Evolutionary conservation across 176 grass and related monocot species (phyloP).

Genomic region (Poa annua): DNA sequence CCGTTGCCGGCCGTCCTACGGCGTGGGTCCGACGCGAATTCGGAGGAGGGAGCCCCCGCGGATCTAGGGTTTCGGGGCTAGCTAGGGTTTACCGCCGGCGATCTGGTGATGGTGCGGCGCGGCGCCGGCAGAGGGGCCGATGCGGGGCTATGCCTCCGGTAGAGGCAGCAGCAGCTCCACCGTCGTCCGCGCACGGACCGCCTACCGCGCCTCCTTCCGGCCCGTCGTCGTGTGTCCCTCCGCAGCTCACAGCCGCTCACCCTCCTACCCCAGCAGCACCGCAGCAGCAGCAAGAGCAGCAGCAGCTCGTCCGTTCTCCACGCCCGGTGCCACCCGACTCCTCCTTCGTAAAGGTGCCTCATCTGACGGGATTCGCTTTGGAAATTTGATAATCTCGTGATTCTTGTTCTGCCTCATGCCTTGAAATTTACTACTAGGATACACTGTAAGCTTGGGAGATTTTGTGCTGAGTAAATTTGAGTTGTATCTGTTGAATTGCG

Average conservation of each 20-base stretch:
- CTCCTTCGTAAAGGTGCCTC: slow-evolving; percentile 80
- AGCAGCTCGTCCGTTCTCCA: slow-evolving; percentile 39
- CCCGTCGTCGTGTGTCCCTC: not conserved
- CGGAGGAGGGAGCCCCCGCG: slow-evolving; percentile 35
- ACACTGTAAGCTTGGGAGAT: not conserved
- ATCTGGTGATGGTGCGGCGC: slow-evolving; percentile 62
- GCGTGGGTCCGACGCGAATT: slow-evolving; percentile 22
- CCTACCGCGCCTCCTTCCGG: slow-evolving; percentile 30
- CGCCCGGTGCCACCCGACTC: slow-evolving; percentile 34
- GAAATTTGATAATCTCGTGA: not conserved
- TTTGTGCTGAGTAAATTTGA: not conserved
- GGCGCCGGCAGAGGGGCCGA: slow-evolving; percentile 52
- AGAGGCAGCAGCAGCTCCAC: slow-evolving; percentile 65
- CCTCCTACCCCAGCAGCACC: slow-evolving; percentile 31
- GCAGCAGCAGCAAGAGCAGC: not conserved
- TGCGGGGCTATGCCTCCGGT: slow-evolving; percentile 73
- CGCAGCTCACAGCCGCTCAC: not conserved
- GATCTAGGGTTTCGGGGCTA: slow-evolving; percentile 67
- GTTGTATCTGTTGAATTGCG: not conserved
- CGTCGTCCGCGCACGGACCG: slow-evolving; percentile 48
- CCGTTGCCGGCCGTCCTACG: not conserved
- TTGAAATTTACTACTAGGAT: slow-evolving; percentile 2
- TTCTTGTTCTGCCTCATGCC: slow-evolving; percentile 16
- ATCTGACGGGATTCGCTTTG: slow-evolving; percentile 26
- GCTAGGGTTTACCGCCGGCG: slow-evolving; percentile 38